phyloP scores from a whole-genome alignment of 805 yeast genomes.

The Ogataea corticis region DNA sequence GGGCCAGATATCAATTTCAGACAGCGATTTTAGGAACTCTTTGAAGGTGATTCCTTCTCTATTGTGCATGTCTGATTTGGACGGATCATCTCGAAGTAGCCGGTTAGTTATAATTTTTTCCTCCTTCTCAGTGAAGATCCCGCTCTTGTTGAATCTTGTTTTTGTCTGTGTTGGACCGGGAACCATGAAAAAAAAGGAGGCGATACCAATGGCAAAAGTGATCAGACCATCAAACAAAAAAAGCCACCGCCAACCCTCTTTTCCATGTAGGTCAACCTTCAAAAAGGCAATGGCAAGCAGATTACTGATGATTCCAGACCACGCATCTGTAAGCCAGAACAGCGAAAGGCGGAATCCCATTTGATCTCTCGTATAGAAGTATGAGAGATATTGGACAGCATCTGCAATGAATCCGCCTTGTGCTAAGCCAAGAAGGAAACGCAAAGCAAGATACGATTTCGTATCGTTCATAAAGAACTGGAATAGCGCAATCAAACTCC shows the following conservation, averaged over 20 bases:
- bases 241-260: constrained; percentile 41
- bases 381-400: constrained; percentile 36
- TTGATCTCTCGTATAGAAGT: constrained; percentile 38
- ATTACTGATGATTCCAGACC: constrained; percentile 44
- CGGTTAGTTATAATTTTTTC: constrained; percentile 42
- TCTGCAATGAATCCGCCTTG: constrained; percentile 41
- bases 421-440: constrained; percentile 35
- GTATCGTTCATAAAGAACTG: constrained; percentile 32
- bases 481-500: constrained; percentile 52
- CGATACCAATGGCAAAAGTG: constrained; percentile 42
- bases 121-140: constrained; percentile 42
- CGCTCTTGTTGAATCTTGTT: constrained; percentile 49
- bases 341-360: constrained; percentile 50
- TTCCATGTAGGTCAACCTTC: constrained; percentile 27
- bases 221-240: constrained; percentile 35
- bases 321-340: constrained; percentile 42
- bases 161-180: constrained; percentile 56
- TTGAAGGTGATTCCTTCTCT: constrained; percentile 45
- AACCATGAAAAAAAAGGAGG: constrained; percentile 51
- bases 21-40: constrained; percentile 39
- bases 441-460: constrained; percentile 30
- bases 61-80: constrained; percentile 57
- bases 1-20: constrained; percentile 54
- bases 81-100: constrained; percentile 44
- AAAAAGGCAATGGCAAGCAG: constrained; percentile 53